These are phyloP conservation scores for Xylariaceae sp. DNA, from an alignment of 2,329 filamentous ascomycete genomes.

Conservation along the genomic window DNA sequence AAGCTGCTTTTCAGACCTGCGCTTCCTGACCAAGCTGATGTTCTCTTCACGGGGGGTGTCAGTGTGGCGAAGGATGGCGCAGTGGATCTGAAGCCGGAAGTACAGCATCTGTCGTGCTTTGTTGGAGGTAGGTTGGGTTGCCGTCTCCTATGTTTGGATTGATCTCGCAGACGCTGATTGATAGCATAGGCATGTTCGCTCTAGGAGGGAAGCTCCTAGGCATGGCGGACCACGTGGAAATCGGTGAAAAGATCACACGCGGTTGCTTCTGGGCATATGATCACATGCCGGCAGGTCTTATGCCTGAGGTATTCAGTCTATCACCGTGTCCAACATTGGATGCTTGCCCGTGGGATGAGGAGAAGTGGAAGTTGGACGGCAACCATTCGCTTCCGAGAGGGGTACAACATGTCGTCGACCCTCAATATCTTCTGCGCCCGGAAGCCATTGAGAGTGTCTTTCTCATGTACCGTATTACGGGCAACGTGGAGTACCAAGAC, in stretches of 20 bases:
- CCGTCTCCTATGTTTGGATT: background rate
- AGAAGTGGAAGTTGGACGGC: conserved; percentile 9
- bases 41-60: conserved; percentile 56
- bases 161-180: background rate
- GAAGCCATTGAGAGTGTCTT: conserved; percentile 34
- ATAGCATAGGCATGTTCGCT: conserved; percentile 48
- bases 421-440: conserved; percentile 32
- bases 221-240: conserved; percentile 46
- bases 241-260: conserved; percentile 53
- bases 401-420: conserved; percentile 47
- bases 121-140: conserved; percentile 47
- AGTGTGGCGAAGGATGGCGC: conserved; percentile 28
- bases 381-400: conserved; percentile 26
- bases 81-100: conserved; percentile 30
- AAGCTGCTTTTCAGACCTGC: conserved; percentile 63
- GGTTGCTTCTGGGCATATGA: conserved; percentile 61
- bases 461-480: conserved; percentile 31
- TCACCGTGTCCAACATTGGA: conserved; percentile 37
- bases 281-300: conserved; percentile 51
- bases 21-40: conserved; percentile 49
- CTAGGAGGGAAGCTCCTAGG: conserved; percentile 59
- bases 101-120: conserved; percentile 64
- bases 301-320: conserved; percentile 53
- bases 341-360: conserved; percentile 30
- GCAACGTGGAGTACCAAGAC: conserved; percentile 26